Evolutionary conservation across 106 monocot species (phyloP).

Genomic region (Dendrobium catenatum): DNA sequence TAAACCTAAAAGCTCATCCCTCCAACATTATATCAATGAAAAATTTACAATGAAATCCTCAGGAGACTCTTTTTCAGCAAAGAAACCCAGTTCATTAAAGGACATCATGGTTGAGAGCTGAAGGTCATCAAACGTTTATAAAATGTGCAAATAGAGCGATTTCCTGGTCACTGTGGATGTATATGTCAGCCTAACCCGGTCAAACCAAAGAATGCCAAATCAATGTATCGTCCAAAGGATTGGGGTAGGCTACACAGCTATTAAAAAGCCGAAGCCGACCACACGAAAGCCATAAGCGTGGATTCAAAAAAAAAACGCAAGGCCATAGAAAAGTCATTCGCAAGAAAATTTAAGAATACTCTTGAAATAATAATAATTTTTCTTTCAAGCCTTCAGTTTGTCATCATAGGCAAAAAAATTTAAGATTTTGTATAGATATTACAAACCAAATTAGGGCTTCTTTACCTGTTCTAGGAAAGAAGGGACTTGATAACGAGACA

Average conservation of each 20-base stretch:
- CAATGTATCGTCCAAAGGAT: neutral
- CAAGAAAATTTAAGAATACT: neutral
- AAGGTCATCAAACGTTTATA: neutral
- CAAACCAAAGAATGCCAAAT: neutral
- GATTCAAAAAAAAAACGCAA: too few species aligned
- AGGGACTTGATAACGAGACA: neutral
- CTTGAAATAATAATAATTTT: too few species aligned
- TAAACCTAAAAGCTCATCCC: too few species aligned
- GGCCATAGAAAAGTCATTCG: neutral
- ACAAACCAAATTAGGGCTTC: neutral
- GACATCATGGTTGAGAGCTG: neutral
- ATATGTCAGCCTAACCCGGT: neutral
- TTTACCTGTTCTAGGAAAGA: constrained; percentile 2
- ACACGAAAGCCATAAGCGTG: neutral
- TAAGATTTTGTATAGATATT: too few species aligned
- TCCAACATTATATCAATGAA: neutral
- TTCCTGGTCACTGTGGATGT: neutral
- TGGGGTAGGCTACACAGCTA: neutral
- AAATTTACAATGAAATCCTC: neutral
- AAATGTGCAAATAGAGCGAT: neutral
- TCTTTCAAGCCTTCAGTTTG: too few species aligned
- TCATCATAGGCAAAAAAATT: too few species aligned
- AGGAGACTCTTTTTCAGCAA: neutral
- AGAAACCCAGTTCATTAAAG: neutral
- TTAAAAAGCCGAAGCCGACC: neutral